Evolutionary conservation across 352 stramenopile genomes (phyloP), one percentile per base, ranked within the genome.

Genomic region (Lagenidium sp.): DNA sequence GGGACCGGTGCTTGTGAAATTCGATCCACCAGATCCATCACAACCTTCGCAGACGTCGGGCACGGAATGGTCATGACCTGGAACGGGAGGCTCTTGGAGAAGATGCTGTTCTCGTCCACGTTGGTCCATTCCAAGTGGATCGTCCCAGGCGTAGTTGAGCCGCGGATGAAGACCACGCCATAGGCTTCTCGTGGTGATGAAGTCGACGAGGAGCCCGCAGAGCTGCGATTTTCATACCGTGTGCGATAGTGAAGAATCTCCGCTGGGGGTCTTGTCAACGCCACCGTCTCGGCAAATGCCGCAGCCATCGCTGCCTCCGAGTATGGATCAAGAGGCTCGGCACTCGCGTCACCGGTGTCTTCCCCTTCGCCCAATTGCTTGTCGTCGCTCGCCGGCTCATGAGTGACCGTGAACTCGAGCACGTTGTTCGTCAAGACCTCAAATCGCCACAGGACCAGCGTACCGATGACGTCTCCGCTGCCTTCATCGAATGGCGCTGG

Each of bases 91-190:
- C 45, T 22, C 51, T 73, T 79, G 16, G 66, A 75, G 30, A 71
- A 23, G 4, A 82, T 63, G 44, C 61, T 73, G 11, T 39, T 56
- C 32, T 49, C 64, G 45, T 75, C 61, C 6, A 46, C 31, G 32
- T 79, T 78, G 28, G 63, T 50, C 69, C 69, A 82, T 44, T 63
- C 32, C n/a, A n/a, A n/a, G n/a, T n/a, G n/a, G n/a, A n/a, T n/a
- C n/a, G n/a, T n/a, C n/a, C n/a, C n/a, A n/a, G n/a, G n/a, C n/a
- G n/a, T n/a, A n/a, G n/a, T n/a, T n/a, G n/a, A n/a, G n/a, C n/a
- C n/a, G n/a, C n/a, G n/a, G 25, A 82, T 29, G 21, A 53, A 60
- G 26, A 75, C 26, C 0, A 47, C 26, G 0, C 66, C 31, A 18
- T 41, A 19, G 41, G 46, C 19, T 47, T n/a, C 12, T 24, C 31